Evolutionary conservation across 2,329 filamentous ascomycete genomes (phyloP), one percentile per base, ranked within the genome.

Genomic region (Aspergillus sp.): DNA sequence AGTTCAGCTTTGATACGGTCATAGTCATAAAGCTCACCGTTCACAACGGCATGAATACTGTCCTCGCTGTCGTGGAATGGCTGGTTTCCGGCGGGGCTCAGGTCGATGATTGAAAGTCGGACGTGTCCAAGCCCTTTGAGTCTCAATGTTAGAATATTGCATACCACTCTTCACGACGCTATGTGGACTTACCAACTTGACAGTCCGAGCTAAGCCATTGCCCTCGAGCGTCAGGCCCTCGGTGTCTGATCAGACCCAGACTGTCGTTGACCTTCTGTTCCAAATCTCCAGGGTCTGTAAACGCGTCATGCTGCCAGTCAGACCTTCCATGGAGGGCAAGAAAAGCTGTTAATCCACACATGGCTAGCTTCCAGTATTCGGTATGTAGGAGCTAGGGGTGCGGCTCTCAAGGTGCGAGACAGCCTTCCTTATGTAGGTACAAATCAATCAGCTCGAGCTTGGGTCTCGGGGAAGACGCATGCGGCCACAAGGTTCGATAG

Each of bases 21-120:
- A 59, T 81, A 76, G 65, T 83, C 82, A 68, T 87, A 87, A n/a
- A 87, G 76, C 68, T 86, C 84, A 27, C 85, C 84, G 60, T 85
- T 86, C 23, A 86, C 82, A n/a, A 86, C 79, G 1, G 83, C 83
- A 67, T 86, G 83, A 17, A 86, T 74, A 1, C 64, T 62, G 19
- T 71, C 68, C 15, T 77, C 70, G 8, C 65, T 59, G 62, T 75
- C 72, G 56, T 79, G 76, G 49, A 82, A 70, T 2, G 83, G 83
- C 63, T 85, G 83, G 4, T 70, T 67, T 1, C 80, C 83, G n/a
- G 71, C 70, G 0, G 77, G 70, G 7, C 77, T 78, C 0, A 84
- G 76, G 63, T 85, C 83, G 62, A 83, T 82, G 67, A 85, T 84
- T 15, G 81, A 76, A 8, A 85, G 73, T n/a, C 83, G 78, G 48